phyloP scores from a whole-genome alignment of 768 basidiomycete genomes.

The Neoboletus magnificus region DNA sequence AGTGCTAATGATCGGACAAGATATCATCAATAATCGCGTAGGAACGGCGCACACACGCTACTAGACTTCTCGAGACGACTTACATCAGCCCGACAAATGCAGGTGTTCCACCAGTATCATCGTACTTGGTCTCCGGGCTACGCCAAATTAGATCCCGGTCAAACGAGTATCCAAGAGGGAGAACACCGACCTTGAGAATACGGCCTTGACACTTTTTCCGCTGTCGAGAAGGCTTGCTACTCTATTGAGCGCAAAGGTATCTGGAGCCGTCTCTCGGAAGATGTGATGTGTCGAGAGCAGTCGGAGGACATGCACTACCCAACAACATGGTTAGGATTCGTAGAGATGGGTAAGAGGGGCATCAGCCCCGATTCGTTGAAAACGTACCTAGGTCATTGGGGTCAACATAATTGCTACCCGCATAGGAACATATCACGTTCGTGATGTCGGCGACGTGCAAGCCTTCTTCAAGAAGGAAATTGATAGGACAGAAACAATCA shows the following conservation, averaged over 20 bases:
- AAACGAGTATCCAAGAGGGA: not conserved
- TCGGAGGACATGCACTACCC: constrained; percentile 65
- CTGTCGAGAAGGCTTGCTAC: constrained; percentile 67
- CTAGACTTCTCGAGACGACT: constrained; percentile 17
- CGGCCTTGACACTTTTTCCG: constrained; percentile 51
- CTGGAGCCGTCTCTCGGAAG: constrained; percentile 61
- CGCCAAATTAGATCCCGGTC: not conserved
- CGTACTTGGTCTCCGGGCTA: constrained; percentile 65
- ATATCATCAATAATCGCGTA: constrained; percentile 1
- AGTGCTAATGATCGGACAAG: constrained; percentile 39
- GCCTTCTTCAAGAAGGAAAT: constrained; percentile 7
- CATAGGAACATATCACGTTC: constrained; percentile 17
- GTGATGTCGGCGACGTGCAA: constrained; percentile 24
- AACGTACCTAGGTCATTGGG: constrained; percentile 16
- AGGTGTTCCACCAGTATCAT: constrained; percentile 59
- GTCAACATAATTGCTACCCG: constrained; percentile 17
- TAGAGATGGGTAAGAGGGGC: not conserved
- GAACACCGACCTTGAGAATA: constrained; percentile 45
- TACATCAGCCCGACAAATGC: constrained; percentile 72
- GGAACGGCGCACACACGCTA: not conserved
- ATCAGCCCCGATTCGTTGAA: not conserved
- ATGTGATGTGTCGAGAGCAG: constrained; percentile 79
- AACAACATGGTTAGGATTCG: not conserved
- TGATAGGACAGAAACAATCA: not conserved
- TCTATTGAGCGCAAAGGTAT: constrained; percentile 71